A percentile compares a stretch with the other conserved stretches of the same genome.
phyloP scores from a whole-genome alignment of 2,329 filamentous ascomycete species.

The Emydomyces testavorans region DNA sequence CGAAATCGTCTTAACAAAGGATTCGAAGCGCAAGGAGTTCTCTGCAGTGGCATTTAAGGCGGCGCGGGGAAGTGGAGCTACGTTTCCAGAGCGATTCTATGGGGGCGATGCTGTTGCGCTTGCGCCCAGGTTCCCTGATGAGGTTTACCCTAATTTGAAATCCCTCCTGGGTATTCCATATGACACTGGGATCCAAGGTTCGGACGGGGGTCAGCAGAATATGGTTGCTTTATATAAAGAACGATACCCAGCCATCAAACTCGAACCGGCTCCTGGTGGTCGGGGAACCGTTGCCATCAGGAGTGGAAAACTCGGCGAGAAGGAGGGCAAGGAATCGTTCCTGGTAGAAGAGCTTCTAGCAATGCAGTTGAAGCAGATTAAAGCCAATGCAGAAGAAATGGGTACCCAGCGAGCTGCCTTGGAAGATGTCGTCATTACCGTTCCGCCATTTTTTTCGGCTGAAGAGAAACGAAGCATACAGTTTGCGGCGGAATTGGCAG shows the following conservation, averaged over 20 bases:
- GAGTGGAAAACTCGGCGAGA: constrained; percentile 55
- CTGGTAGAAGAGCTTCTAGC: constrained; percentile 86
- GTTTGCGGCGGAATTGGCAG: constrained; percentile 74
- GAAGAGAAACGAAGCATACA: constrained; percentile 82
- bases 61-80: constrained; percentile 50
- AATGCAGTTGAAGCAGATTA: constrained; percentile 90
- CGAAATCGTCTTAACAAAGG: constrained; percentile 94
- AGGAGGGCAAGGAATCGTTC: constrained; percentile 52
- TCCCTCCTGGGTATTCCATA: constrained; percentile 64
- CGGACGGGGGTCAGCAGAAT: constrained; percentile 30
- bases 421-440: constrained; percentile 73
- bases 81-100: constrained; percentile 80
- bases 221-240: constrained; percentile 58
- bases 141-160: constrained; percentile 93
- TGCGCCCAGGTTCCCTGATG: constrained; percentile 73
- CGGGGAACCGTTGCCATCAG: constrained; percentile 69
- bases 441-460: constrained; percentile 78
- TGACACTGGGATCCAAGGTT: constrained; percentile 37
- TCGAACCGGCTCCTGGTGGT: constrained; percentile 42
- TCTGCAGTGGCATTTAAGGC: constrained; percentile 92
- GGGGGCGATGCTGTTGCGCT: constrained; percentile 85
- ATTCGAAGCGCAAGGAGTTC: constrained; percentile 89
- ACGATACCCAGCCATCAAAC: constrained; percentile 65
- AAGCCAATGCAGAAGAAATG: constrained; percentile 72
- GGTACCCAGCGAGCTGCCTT: constrained; percentile 65